phyloP scores from a whole-genome alignment of 2,329 filamentous ascomycete species.

The Phyllachora maydis region DNA sequence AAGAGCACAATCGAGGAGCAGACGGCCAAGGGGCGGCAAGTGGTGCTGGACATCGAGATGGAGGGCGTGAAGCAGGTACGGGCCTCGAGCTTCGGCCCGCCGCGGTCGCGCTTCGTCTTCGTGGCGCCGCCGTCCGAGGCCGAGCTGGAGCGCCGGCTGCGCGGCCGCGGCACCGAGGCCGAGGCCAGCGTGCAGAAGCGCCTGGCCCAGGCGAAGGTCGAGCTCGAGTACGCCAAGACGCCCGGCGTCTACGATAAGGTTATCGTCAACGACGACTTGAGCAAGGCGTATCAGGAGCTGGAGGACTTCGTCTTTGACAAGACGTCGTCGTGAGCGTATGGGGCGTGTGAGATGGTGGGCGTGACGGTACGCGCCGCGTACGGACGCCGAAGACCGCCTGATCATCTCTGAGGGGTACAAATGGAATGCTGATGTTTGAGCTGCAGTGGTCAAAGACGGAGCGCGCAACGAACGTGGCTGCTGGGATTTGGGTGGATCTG shows the following conservation, averaged over 20 bases:
- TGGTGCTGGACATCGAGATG: constrained; percentile 92
- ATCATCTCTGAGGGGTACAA: too few species aligned
- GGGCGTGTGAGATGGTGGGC: too few species aligned
- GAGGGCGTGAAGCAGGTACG: constrained; percentile 94
- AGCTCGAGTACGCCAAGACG: constrained; percentile 52
- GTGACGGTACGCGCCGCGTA: too few species aligned
- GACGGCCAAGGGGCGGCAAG: constrained; percentile 47
- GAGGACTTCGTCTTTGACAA: constrained; percentile 22
- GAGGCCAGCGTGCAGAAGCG: constrained; percentile 52
- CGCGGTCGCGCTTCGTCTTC: constrained; percentile 65
- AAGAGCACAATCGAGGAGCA: constrained; percentile 61
- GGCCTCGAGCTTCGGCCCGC: constrained; percentile 37
- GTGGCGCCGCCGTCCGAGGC: constrained; percentile 60
- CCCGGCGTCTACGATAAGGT: constrained; percentile 32
- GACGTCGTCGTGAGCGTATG: too few species aligned
- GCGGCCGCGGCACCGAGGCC: constrained; percentile 58
- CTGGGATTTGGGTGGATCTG: too few species aligned
- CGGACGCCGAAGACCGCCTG: too few species aligned
- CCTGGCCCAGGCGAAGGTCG: constrained; percentile 48
- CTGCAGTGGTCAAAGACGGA: too few species aligned
- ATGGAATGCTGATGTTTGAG: too few species aligned
- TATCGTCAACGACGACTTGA: constrained; percentile 18
- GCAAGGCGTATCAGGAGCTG: constrained; percentile 28
- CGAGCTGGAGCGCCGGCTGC: constrained; percentile 51
- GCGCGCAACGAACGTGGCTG: too few species aligned